Evolutionary conservation across 331 rosid species (phyloP), one percentile per base, ranked within the genome.

Genomic region (Malus hybrid): DNA sequence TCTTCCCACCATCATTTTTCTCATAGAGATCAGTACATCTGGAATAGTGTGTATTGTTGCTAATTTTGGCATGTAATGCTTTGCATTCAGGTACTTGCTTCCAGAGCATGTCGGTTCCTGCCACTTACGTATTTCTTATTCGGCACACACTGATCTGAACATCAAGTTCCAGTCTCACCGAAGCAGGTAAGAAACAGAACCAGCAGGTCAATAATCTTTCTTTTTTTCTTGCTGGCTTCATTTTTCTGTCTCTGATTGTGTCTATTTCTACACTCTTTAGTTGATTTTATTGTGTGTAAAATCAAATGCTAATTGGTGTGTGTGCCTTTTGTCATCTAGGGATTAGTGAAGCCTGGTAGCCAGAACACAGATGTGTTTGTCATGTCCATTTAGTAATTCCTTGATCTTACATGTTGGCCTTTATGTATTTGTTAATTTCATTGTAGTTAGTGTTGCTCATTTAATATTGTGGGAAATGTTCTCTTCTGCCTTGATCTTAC

Each of bases 121-220:
- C 70, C 69, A 86, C 81, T 81, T 92, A 77, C 89, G 97, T 29
- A 92, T 92, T 76, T 92, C 97, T 12, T 92, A 92, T 85, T 92
- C 97, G 12, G 96, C 91, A 1, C 97, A 92, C 77, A 85, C 85
- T 71, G 96, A 89, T 86, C 90, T 92, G 76, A 92, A 89, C 78
- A 92, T 92, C 85, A 92, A 89, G 85, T 92, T 89, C 81, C 96
- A 92, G 85, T 92, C 97, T 33, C 90, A 92, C 76, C 89, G 96
- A 78, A 89, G 97, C 96, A 91, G 97, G 97, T 89, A 83, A 57
- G 56, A 64, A 18, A 70, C 34, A 61, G 70, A 64, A 11, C 57
- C 50, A 75, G 48, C 78, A 42, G 36, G 18, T 67, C 81, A 65
- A 39, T 67, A 50, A 64, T 70, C 66, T 77, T 79, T 33, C 68